These are phyloP conservation scores for Beauveria rudraprayagi DNA, from an alignment of 2,329 filamentous ascomycete genomes.

Conservation along the genomic window DNA sequence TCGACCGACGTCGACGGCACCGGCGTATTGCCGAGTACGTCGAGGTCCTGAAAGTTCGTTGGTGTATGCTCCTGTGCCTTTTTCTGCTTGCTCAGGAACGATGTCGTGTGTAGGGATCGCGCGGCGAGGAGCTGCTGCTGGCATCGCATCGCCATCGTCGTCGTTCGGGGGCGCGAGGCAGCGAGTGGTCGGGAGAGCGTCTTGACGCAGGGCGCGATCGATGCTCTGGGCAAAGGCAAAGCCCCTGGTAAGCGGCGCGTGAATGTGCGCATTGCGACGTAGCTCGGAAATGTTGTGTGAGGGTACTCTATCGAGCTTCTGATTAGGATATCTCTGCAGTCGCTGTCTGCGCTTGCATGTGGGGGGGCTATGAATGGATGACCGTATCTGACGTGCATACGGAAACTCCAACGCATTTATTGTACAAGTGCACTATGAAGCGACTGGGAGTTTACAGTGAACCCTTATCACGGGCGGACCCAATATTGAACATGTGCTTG, in stretches of 20 bases:
- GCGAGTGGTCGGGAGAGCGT: not conserved
- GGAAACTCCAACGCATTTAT: too few relatives aligned
- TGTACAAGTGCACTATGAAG: too few relatives aligned
- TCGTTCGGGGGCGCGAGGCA: not conserved
- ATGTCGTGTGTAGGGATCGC: conserved; percentile 16
- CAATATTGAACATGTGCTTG: conserved; percentile 20
- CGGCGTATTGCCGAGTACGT: conserved; percentile 70
- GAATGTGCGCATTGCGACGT: not conserved
- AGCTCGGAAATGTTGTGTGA: not conserved
- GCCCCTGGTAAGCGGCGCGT: not conserved
- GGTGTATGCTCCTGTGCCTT: conserved; percentile 26
- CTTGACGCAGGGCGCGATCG: not conserved
- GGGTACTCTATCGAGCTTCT: not conserved
- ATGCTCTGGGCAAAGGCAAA: not conserved
- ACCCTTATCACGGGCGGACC: not conserved
- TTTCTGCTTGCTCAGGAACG: conserved; percentile 15
- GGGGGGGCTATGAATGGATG: conserved; percentile 1
- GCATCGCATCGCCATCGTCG: not conserved
- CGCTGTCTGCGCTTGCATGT: conserved; percentile 1
- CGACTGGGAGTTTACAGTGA: too few relatives aligned
- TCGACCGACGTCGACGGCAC: conserved; percentile 77
- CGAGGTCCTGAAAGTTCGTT: conserved; percentile 63
- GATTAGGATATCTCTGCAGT: not conserved
- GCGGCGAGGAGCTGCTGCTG: not conserved
- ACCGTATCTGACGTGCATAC: conserved; percentile 3